Conservation (phyloP, 1,284 basidiomycete species). For the Ustilago crameri region DNA sequence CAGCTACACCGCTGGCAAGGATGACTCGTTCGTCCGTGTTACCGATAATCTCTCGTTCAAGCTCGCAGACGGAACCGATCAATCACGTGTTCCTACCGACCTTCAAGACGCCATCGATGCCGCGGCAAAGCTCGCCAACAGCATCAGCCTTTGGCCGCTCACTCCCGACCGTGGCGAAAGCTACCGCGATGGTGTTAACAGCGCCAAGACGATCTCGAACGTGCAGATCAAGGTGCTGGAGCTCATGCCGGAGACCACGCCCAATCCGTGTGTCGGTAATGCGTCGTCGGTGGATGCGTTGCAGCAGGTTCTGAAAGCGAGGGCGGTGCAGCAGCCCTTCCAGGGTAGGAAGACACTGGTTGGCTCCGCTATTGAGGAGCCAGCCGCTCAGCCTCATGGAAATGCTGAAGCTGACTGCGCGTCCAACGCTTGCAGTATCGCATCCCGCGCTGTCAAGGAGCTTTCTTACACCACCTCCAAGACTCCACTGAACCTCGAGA, state of each 20-base stretch:
- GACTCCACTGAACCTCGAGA: constrained; percentile 17
- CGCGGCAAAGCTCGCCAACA: constrained; percentile 47
- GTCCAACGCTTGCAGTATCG: constrained; percentile 32
- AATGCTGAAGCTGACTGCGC: constrained; percentile 1
- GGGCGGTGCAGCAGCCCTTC: constrained; percentile 15
- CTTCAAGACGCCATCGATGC: constrained; percentile 72
- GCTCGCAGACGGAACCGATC: constrained; percentile 65
- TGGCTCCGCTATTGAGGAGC: not conserved
- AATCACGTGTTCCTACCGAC: constrained; percentile 67
- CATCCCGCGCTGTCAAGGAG: constrained; percentile 15
- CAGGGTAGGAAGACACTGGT: constrained; percentile 6
- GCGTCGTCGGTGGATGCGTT: not conserved
- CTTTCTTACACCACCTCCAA: constrained; percentile 18
- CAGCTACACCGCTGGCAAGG: constrained; percentile 71
- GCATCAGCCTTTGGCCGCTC: constrained; percentile 72
- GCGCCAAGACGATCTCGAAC: constrained; percentile 52
- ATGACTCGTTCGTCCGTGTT: constrained; percentile 71
- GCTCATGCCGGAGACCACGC: constrained; percentile 26
- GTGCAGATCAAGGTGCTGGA: constrained; percentile 45
- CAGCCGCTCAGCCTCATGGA: not conserved
- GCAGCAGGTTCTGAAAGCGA: not conserved
- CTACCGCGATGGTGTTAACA: constrained; percentile 67
- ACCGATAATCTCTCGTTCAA: constrained; percentile 71
- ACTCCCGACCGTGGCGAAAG: constrained; percentile 72
- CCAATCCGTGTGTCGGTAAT: constrained; percentile 20